phyloP scores from a whole-genome alignment of 805 yeast species.

The Candida tibetensis region DNA sequence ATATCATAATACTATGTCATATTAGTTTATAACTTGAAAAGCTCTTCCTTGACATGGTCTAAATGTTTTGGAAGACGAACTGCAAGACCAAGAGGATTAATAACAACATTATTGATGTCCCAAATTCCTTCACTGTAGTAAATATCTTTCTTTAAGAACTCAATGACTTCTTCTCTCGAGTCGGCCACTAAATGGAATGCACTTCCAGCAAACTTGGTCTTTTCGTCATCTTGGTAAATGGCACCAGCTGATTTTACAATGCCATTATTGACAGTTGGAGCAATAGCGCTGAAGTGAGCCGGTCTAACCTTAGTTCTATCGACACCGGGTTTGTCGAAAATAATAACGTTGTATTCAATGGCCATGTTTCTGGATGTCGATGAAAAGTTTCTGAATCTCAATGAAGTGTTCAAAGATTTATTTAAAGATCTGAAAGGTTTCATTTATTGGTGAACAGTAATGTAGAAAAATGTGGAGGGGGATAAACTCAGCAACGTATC shows the following conservation, averaged over 20 bases:
- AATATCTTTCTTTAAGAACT: constrained; percentile 59
- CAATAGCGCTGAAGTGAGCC: constrained; percentile 50
- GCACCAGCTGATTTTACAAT: constrained; percentile 44
- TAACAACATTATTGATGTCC: constrained; percentile 64
- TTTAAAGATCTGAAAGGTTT: too few relatives aligned
- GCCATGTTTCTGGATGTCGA: constrained; percentile 13
- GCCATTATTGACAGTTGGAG: constrained; percentile 37
- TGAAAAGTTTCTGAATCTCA: neutral
- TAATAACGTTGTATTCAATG: constrained; percentile 49
- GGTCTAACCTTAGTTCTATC: constrained; percentile 54
- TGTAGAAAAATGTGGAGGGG: too few relatives aligned
- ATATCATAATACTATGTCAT: too few relatives aligned
- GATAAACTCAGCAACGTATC: too few relatives aligned
- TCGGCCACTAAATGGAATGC: constrained; percentile 62
- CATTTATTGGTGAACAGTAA: too few relatives aligned
- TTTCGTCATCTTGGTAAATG: constrained; percentile 38
- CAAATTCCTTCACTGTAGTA: constrained; percentile 68
- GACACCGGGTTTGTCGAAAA: constrained; percentile 65
- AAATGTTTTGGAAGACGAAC: constrained; percentile 33
- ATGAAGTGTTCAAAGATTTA: neutral
- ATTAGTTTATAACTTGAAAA: constrained; percentile 6
- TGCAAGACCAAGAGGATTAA: constrained; percentile 50
- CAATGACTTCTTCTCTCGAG: constrained; percentile 61
- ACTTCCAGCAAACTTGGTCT: constrained; percentile 64
- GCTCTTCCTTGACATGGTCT: constrained; percentile 24